phyloP scores from a whole-genome alignment of 129 eudicot species.

The Erigeron canadensis region DNA sequence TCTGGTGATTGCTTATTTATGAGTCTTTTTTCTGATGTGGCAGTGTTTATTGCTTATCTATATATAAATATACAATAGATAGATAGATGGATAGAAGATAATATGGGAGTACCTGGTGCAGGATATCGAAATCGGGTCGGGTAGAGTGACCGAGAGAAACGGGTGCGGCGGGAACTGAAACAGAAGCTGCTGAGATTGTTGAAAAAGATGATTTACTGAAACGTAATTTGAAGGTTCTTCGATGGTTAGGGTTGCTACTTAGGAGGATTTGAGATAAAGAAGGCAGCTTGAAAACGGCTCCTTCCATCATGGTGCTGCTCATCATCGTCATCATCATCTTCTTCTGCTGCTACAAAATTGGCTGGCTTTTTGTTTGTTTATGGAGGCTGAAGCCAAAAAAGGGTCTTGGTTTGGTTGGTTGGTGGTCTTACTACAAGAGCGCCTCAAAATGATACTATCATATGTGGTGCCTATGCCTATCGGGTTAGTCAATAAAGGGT shows the following conservation, averaged over 20 bases:
- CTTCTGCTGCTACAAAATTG: not conserved
- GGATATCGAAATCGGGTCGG: slow-evolving; percentile 86
- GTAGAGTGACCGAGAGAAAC: slow-evolving; percentile 63
- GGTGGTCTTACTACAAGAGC: not conserved
- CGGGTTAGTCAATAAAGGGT: no score
- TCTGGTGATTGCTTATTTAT: no score
- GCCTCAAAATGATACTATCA: no score
- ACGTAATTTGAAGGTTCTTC: slow-evolving; percentile 2
- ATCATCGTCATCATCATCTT: slow-evolving; percentile 37
- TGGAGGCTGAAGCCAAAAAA: not conserved
- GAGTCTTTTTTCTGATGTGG: no score
- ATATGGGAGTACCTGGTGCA: slow-evolving; percentile 62
- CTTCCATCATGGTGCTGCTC: slow-evolving; percentile 42
- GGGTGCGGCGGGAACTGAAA: slow-evolving; percentile 43
- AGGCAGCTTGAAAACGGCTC: slow-evolving; percentile 43
- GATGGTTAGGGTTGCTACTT: slow-evolving; percentile 35
- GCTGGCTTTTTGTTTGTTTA: no score
- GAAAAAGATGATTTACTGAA: slow-evolving; percentile 25
- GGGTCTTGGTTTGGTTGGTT: not conserved
- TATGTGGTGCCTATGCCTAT: no score
- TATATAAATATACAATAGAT: no score
- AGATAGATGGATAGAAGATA: not conserved
- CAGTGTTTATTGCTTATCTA: no score
- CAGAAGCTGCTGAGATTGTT: slow-evolving; percentile 35
- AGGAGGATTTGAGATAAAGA: slow-evolving; percentile 35